Evolutionary conservation across 2,329 filamentous ascomycete genomes (phyloP), one percentile per base, ranked within the genome.

Genomic region (Paracoccidioides brasiliensis): DNA sequence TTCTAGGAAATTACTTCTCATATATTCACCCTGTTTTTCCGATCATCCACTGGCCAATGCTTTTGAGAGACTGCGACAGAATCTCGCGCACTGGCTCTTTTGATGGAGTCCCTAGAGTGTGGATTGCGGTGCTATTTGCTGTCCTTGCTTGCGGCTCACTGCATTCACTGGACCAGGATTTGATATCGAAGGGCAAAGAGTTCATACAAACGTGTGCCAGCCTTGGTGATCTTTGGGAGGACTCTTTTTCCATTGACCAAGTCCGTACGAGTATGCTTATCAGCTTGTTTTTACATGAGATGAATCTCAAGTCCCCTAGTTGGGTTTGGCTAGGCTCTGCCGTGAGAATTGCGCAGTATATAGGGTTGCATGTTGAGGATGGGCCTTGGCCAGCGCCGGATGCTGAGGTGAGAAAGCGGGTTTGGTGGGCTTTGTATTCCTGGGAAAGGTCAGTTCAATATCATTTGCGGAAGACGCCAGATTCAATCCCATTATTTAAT

Each of bases 401-500:
- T 64, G 81, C 81, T 9, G 91, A 97, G 70, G 90, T 91, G 82
- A 82, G 90, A 55, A 82, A 87, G 58, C 80, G 90, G 55, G 81
- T 93, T 2, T 98, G 91, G 91, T 98, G 93, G 90, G 83, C 88
- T 12, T 81, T 95, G 56, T 97, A 97, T 70, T 82, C 89, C 46
- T 83, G 90, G 73, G 93, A 98, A 72, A 82, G 90, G 82, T 84
- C 67, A 66, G 75, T 67, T 37, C 52, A 12, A 35, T 33, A 32
- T 32, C 30, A 32, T 37, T 52, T 5, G 40, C 57, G 7, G 48
- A 5, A 33, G 12, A 7, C 7, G 37, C 6, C 32, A 43, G 35
- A 28, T 0, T 14, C 10, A 41, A n/a, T 5, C 30, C 58, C 62
- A 45, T 60, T 44, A 50, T 52, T 22, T 57, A 15, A 58, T 51